Evolutionary conservation across 1,139 yeast genomes (phyloP), one percentile per base, ranked within the genome.

Genomic region (Scheffersomyces segobiensis): DNA sequence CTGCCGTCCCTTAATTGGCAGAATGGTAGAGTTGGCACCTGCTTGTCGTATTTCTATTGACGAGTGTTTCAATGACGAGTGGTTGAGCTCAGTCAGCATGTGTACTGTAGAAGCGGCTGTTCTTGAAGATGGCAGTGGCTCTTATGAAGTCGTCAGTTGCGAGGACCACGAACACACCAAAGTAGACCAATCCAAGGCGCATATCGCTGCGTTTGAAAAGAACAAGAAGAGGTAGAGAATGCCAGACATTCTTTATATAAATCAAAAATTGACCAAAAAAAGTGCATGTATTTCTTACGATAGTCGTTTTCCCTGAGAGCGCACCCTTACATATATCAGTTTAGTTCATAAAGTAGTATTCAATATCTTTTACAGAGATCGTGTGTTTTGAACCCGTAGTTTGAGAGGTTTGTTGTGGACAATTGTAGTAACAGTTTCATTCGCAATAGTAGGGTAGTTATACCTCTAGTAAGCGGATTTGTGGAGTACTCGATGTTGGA

Each of bases 171-270:
- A 81, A 52, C 98, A 93, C 71, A 91, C 97, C 0, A 87, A 86
- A 65, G 98, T 93, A 55, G 97, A 92, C 66, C 97, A 91, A 71
- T 88, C 92, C 59, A 96, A 91, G 67, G 98, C 98, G 0, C 98
- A 93, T 72, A 93, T 93, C 75, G 97, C 98, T 18, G 90, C 96
- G 56, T 83, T 92, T 65, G 98, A 93, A 70, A 90, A 88, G 79
- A 87, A 83, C 65, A 89, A 88, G 72, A 85, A 82, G 70, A 81
- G 83, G 65, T 77, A 70, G 60, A 57, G 60, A 32, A 4, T 32
- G 42, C 42, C 4, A 32, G 42, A 32, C 42, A 32, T 32, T 32
- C 42, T 24, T 24, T 24, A 12, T 2, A 12, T 32, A 7, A 10
- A 14, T 14, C 42, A 32, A 32, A 32, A 32, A 32, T 32, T 32